Evolutionary conservation across 495 filamentous ascomycete species (phyloP).

Genomic region (Aspergillus biplanus): DNA sequence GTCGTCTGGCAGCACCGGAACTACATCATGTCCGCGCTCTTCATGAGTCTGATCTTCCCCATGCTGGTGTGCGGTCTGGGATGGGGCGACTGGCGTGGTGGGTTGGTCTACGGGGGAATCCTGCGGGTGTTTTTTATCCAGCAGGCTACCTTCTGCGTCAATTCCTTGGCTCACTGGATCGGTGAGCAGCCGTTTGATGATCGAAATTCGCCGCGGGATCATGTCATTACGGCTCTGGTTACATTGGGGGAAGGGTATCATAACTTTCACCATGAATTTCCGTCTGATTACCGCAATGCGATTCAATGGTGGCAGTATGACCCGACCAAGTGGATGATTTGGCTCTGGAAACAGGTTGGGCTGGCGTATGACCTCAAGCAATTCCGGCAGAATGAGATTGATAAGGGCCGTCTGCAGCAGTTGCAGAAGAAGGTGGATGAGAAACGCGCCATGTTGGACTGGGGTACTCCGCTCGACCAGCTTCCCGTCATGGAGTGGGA

Average conservation of each 20-base stretch:
- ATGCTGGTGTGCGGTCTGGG: constrained; percentile 72
- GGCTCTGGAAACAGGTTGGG: constrained; percentile 80
- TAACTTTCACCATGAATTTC: constrained; percentile 97
- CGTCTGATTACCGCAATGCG: constrained; percentile 91
- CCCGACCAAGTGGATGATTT: constrained; percentile 94
- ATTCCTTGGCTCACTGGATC: constrained; percentile 91
- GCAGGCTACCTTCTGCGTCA: constrained; percentile 94
- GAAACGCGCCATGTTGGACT: constrained; percentile 78
- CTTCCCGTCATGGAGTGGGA: constrained; percentile 90
- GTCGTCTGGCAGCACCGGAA: constrained; percentile 86
- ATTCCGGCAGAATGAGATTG: constrained; percentile 88
- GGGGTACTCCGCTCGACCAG: constrained; percentile 83
- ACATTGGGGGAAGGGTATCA: constrained; percentile 93
- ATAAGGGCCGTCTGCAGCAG: constrained; percentile 91
- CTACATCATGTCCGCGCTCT: constrained; percentile 77
- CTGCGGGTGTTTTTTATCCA: constrained; percentile 89
- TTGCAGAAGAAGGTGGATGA: constrained; percentile 92
- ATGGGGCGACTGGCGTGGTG: constrained; percentile 82
- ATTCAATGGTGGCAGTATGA: constrained; percentile 93
- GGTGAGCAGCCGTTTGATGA: constrained; percentile 94
- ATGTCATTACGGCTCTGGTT: constrained; percentile 83
- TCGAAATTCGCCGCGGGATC: constrained; percentile 87
- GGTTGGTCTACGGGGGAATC: constrained; percentile 85
- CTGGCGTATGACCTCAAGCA: constrained; percentile 87
- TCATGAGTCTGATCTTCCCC: constrained; percentile 81